Conservation (phyloP, 306 rosid genomes). For the Luffa acutangula region DNA sequence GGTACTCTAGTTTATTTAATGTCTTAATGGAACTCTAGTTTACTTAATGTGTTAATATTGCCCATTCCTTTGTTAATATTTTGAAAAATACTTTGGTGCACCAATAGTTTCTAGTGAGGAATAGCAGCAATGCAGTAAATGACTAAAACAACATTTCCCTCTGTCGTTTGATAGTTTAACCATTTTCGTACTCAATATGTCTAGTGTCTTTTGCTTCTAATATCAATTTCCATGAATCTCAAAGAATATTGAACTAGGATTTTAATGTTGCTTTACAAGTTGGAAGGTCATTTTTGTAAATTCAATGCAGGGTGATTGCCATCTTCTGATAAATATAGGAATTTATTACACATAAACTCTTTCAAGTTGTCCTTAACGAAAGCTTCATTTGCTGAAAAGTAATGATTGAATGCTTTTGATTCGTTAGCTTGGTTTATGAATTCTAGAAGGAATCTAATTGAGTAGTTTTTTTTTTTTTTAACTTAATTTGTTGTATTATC, state of each 20-base stretch:
- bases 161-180: neutral
- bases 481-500: too few relatives aligned
- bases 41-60: neutral
- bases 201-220: neutral
- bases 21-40: too few relatives aligned
- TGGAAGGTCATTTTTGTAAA: constrained; percentile 7
- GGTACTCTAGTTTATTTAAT: too few relatives aligned
- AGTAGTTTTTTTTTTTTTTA: too few relatives aligned
- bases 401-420: too few relatives aligned
- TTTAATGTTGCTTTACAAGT: constrained; percentile 2
- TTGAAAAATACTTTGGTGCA: neutral
- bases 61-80: neutral
- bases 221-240: neutral
- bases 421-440: too few relatives aligned
- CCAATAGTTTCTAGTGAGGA: neutral
- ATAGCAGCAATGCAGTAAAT: neutral
- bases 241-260: neutral
- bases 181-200: neutral
- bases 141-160: neutral
- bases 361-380: constrained; percentile 32
- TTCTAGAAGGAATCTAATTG: too few relatives aligned
- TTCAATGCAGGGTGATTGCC: constrained; percentile 67
- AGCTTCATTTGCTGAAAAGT: too few relatives aligned
- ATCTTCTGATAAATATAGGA: constrained; percentile 68
- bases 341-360: constrained; percentile 60